Evolutionary conservation across 192 early-diverging fungal genomes (phyloP), one percentile per base, ranked within the genome.

Genomic region (Funneliformis mosseae): DNA sequence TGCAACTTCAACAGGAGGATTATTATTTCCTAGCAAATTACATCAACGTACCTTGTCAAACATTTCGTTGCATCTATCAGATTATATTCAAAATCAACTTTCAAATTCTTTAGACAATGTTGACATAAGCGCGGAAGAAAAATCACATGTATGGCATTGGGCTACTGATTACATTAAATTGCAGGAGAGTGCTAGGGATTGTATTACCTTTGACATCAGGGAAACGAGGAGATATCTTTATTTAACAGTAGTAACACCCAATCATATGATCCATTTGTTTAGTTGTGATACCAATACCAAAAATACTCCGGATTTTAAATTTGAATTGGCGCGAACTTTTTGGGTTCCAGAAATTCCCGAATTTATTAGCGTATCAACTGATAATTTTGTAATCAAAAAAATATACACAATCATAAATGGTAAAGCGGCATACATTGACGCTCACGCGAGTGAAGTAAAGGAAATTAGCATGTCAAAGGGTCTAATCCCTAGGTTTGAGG

Each of bases 131-230:
- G 11, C 55, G 1, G 59, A 62, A 41, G 74, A 76, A 76, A 62
- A 39, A 59, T 11, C 27, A 6, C 43, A 8, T n/a, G 59, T 41
- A 9, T 76, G 18, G 33, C 2, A 23, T 41, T 76, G 60, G 50
- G 74, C 74, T 11, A 39, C 38, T 23, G 74, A 76, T 63, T 76
- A 76, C 27, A 7, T 27, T 50, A 76, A 61, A 42, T 63, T 76
- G 14, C 1, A 8, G 5, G 59, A 76, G 9, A 28, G 6, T 41
- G 42, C 23, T 10, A 63, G 28, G 14, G 60, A 76, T 76, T 59
- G 50, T 76, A 27, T 27, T 18, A 62, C 74, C 21, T 76, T 76
- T 39, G 74, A 62, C 62, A 21, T 76, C 25, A 61, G n/a, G 1
- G 74, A 76, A 21, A 76, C 59, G 0, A 76, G 23, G 3, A 61